phyloP scores from a whole-genome alignment of 345 rosid genomes.

The Garcia nutans region DNA sequence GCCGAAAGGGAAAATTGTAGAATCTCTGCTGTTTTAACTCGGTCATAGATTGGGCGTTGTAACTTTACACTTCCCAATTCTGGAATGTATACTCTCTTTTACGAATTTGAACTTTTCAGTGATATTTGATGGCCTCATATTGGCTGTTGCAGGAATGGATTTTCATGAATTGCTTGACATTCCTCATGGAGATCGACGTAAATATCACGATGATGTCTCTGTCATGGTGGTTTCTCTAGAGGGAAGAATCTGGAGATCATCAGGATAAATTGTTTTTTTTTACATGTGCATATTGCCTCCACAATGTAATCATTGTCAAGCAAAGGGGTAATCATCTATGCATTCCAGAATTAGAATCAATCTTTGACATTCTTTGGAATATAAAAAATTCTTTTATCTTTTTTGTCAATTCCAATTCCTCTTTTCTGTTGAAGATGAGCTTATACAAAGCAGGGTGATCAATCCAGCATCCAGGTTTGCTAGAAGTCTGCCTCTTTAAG shows the following conservation, averaged over 20 bases:
- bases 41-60: not conserved
- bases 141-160: slow-evolving; percentile 68
- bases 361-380: slow-evolving; percentile 22
- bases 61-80: not conserved
- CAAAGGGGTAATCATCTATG: slow-evolving; percentile 38
- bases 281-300: slow-evolving; percentile 18
- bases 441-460: not conserved
- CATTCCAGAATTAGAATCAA: slow-evolving; percentile 36
- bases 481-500: not conserved
- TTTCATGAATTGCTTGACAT: slow-evolving; percentile 90
- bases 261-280: slow-evolving; percentile 49
- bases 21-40: not conserved
- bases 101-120: too few relatives aligned
- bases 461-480: not conserved
- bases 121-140: slow-evolving; percentile 5
- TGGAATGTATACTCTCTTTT: not conserved
- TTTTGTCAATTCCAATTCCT: slow-evolving; percentile 9
- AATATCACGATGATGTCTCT: slow-evolving; percentile 95
- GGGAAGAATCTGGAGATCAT: slow-evolving; percentile 97
- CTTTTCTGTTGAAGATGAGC: not conserved
- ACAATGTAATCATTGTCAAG: slow-evolving; percentile 35
- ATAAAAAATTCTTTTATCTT: slow-evolving; percentile 2
- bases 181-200: slow-evolving; percentile 89
- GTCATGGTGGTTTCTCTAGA: slow-evolving; percentile 96
- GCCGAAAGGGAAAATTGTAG: not conserved